Conservation (phyloP, 176 grass and related monocot species). For the sorghum (Sorghum bicolor) region Sorghum_bicolor_NCBIv3 NC_012870.2:72261001-72261500, state of each 20-base stretch:
- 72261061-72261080: not conserved
- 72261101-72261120: constrained; percentile 81
- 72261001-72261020: not conserved
- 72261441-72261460: no score
- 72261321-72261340: constrained; percentile 70
- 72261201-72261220: constrained; percentile 95
- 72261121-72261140: constrained; percentile 80
- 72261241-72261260: constrained; percentile 90
- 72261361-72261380: constrained; percentile 64
- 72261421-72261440: constrained; percentile 49
- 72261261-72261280: constrained; percentile 70
- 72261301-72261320: constrained; percentile 82
- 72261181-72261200: constrained; percentile 85
- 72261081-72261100: constrained; percentile 46
- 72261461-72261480: no score
- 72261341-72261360: constrained; percentile 79
- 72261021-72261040: not conserved
- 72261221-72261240: constrained; percentile 87
- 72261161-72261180: constrained; percentile 85
- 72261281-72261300: constrained; percentile 85
- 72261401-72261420: constrained; percentile 86
- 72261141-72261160: constrained; percentile 88
- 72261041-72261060: not conserved
- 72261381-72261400: constrained; percentile 28
- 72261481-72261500: no score